Evolutionary conservation across 2,329 filamentous ascomycete species (phyloP).

Genomic region (Nemania sp.): DNA sequence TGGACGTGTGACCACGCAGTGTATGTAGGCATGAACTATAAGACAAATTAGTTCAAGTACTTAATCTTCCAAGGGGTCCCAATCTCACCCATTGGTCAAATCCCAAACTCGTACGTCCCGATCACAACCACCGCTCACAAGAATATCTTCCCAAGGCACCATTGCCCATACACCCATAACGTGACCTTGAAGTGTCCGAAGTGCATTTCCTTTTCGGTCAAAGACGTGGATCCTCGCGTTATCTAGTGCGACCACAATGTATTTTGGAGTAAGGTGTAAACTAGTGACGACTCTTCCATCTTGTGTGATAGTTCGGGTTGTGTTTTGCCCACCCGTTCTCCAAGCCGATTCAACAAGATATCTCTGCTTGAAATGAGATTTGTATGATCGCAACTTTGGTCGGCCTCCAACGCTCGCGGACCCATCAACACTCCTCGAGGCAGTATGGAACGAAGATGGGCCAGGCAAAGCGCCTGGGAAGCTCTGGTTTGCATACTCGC

Average conservation of each 20-base stretch:
- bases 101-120: conserved; percentile 98
- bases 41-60: conserved; percentile 47
- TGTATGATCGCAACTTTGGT: conserved; percentile 83
- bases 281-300: conserved; percentile 98
- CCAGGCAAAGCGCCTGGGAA: conserved; percentile 60
- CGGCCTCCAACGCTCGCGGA: conserved; percentile 57
- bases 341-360: conserved; percentile 98
- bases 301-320: conserved; percentile 89
- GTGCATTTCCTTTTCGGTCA: conserved; percentile 87
- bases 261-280: conserved; percentile 91
- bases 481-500: conserved; percentile 54
- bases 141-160: conserved; percentile 95
- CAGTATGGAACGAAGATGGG: conserved; percentile 51
- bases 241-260: conserved; percentile 96
- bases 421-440: conserved; percentile 69
- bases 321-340: conserved; percentile 89
- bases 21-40: conserved; percentile 79
- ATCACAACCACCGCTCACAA: conserved; percentile 97
- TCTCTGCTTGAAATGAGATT: conserved; percentile 96
- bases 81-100: conserved; percentile 84
- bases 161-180: conserved; percentile 99
- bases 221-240: conserved; percentile 99
- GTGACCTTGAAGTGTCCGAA: conserved; percentile 91
- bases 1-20: conserved; percentile 93
- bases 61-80: neutral